Evolutionary conservation across 345 rosid genomes (phyloP), one percentile per base, ranked within the genome.

Genomic region (Clausena lansium): DNA sequence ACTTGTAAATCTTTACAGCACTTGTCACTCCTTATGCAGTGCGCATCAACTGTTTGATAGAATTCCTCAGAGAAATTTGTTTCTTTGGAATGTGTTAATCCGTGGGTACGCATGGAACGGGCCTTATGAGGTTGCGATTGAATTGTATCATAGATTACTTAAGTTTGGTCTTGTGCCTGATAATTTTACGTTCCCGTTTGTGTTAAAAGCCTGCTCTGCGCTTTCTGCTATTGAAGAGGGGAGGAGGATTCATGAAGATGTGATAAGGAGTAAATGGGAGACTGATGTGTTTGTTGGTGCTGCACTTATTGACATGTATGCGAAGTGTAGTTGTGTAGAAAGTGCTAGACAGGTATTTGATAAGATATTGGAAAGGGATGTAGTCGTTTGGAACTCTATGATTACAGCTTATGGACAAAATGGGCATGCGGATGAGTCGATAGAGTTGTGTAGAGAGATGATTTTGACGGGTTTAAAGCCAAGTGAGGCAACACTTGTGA

Each of bases 351-450:
- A 74, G 39, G 81, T 80, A 71, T 85, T 85, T 57, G 77, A 85
- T 61, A 27, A 60, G 70, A 82, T 82, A 24, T 33, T 54, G 5
- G 30, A 60, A 30, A 78, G 85, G 75, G 88, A 85, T 76, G 81
- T 71, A 38, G 85, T 85, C 57, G 20, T 73, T 74, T 80, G 88
- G 88, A 85, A 85, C 76, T 85, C 88, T 13, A 83, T 85, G 84
- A 76, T 85, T 35, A 81, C 88, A 24, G 81, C 85, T 32, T 83
- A 81, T 74, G 79, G 81, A 38, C 82, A 74, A 33, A 81, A 85
- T 9, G 82, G 82, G n/a, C 50, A 50, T 11, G 76, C 84, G 0
- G 72, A 64, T 11, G 76, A 78, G 70, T 60, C 85, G 0, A 76
- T 82, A 52, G 57, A 80, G 64, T 74, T 85, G 61, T 85, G 85